Evolutionary conservation across 108 stramenopile genomes (phyloP).

Genomic region (Skeletonema costatum): DNA sequence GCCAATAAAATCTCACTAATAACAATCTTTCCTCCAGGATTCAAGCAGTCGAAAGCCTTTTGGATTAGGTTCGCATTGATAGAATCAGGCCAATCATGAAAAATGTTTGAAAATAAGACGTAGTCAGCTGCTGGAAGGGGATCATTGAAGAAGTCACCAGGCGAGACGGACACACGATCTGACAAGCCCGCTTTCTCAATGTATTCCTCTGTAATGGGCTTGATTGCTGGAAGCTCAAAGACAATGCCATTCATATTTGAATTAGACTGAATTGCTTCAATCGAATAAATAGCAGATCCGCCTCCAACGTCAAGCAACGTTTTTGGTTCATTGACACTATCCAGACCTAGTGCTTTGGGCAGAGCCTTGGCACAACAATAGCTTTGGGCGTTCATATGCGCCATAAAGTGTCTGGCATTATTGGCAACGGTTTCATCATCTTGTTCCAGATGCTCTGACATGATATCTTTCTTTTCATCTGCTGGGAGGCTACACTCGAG

Average conservation of each 20-base stretch:
- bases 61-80: conserved; percentile 4
- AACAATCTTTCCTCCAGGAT: conserved; percentile 11
- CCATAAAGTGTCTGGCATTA: conserved; percentile 14
- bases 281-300: conserved; percentile 15
- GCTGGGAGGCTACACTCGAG: background rate
- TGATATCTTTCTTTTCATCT: conserved; percentile 16
- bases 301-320: conserved; percentile 11
- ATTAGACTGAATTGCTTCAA: conserved; percentile 10
- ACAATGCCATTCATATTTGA: conserved; percentile 8
- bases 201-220: conserved; percentile 13
- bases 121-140: conserved; percentile 2
- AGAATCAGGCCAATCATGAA: conserved; percentile 8
- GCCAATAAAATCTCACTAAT: conserved; percentile 9
- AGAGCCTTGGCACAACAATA: conserved; percentile 13
- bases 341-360: background rate
- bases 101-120: conserved; percentile 12
- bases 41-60: conserved; percentile 3
- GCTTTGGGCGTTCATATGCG: conserved; percentile 15
- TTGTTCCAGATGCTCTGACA: conserved; percentile 5
- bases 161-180: background rate
- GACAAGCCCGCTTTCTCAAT: background rate
- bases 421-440: conserved; percentile 1
- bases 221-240: conserved; percentile 16
- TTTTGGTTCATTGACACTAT: background rate
- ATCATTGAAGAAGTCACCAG: conserved; percentile 16